Conservation (phyloP, 768 basidiomycete genomes). For the Suillus tomentosus region DNA sequence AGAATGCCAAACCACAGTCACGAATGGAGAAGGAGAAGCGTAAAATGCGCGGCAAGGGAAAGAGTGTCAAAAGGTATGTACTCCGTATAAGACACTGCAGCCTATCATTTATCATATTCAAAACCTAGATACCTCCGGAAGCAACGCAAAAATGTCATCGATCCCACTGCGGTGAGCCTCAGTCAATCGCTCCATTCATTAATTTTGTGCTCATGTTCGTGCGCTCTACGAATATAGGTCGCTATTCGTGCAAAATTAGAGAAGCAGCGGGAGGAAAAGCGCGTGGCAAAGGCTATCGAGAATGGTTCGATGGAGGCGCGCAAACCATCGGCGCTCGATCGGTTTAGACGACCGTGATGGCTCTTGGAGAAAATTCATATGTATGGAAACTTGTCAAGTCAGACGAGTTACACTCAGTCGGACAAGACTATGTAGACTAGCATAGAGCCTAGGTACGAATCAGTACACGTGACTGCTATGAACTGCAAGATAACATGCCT, state of each 20-base stretch:
- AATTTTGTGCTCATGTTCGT: background rate
- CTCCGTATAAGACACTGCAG: background rate
- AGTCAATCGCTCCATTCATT: constrained; percentile 3
- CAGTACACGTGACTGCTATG: too few relatives aligned
- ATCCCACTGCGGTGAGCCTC: constrained; percentile 66
- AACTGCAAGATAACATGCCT: too few relatives aligned
- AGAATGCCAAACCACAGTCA: constrained; percentile 27
- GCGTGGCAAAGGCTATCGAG: constrained; percentile 35
- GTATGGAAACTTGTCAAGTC: background rate
- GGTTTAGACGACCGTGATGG: constrained; percentile 32
- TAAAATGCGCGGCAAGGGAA: constrained; percentile 86
- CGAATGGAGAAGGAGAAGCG: constrained; percentile 54
- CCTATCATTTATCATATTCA: background rate
- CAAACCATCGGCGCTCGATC: constrained; percentile 38
- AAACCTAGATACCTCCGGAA: constrained; percentile 68
- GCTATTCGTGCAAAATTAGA: constrained; percentile 69
- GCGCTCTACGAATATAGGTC: constrained; percentile 33
- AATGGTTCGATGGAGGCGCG: constrained; percentile 32
- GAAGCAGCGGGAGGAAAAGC: constrained; percentile 53
- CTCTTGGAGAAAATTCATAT: background rate
- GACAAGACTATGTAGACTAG: too few relatives aligned
- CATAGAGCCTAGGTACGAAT: too few relatives aligned
- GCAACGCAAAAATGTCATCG: constrained; percentile 94
- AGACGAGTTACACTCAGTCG: too few relatives aligned
- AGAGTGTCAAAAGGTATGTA: constrained; percentile 74